Conservation (phyloP, 208 protist species). For the Trypanosoma lewisi region DNA sequence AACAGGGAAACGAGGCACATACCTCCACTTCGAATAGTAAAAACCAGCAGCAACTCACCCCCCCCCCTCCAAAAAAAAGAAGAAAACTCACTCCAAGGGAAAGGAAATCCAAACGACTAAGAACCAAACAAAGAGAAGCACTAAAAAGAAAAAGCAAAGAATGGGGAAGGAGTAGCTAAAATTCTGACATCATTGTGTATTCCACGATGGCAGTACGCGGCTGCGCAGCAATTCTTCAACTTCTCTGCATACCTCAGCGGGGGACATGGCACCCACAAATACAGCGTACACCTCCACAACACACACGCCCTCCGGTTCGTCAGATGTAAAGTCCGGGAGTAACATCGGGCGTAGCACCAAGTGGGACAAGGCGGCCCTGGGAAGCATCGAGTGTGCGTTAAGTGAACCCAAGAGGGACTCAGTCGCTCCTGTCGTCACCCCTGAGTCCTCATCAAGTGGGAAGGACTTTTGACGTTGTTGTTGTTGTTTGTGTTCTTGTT, state of each 20-base stretch:
- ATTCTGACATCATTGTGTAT: not conserved
- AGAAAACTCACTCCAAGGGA: too few species aligned
- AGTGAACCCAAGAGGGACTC: constrained; percentile 9
- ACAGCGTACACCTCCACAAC: constrained; percentile 26
- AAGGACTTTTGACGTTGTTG: not conserved
- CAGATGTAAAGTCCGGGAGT: constrained; percentile 18
- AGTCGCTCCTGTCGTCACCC: not conserved
- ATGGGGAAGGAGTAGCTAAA: not conserved
- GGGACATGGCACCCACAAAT: constrained; percentile 23
- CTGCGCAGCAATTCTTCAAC: constrained; percentile 20
- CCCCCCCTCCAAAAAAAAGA: too few species aligned
- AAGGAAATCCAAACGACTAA: too few species aligned
- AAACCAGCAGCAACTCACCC: too few species aligned
- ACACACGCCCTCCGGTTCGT: constrained; percentile 6
- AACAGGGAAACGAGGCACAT: too few species aligned
- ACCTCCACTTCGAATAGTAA: too few species aligned
- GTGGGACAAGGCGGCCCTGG: constrained; percentile 2
- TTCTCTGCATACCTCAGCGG: constrained; percentile 19
- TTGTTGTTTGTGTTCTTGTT: not conserved
- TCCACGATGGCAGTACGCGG: constrained; percentile 2
- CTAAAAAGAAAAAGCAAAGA: not conserved
- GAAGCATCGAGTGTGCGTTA: constrained; percentile 1
- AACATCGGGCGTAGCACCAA: constrained; percentile 22
- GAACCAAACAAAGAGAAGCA: not conserved
- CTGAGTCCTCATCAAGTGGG: not conserved